Base-by-base conservation (phyloP, 139 green algal species). In the Volvox africanus region DNA sequence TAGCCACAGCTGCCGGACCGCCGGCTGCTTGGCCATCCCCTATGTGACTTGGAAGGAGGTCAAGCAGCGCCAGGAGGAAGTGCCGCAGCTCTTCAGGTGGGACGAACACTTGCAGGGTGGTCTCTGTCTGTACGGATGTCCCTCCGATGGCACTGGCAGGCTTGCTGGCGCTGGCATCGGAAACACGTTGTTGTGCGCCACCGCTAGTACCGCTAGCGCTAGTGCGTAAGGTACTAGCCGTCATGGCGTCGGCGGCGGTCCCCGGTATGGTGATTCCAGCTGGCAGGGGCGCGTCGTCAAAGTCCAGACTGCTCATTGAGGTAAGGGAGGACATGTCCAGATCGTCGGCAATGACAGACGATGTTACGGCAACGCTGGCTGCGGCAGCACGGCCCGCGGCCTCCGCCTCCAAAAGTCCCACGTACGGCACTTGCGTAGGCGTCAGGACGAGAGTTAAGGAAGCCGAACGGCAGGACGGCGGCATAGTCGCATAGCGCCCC, bases 281-380 rank as follows among this genome's bases (percentile, higher is more conserved):
- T 19, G 82, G 67, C 65, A 88, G 67, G 35, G 83, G 83, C 67
- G 67, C 67, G 36, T 88, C 83, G 33, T 88, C 83, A 1, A 88
- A 37, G 83, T 88, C 83, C 67, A 88, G 67, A 35, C 65, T 80
- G 67, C 67, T 87, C 81, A 87, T 87, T 18, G 81, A 79, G 33
- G 82, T 88, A 20, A 88, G 82, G 17, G 33, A 67, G 82, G 61
- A 26, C 20, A 88, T 61, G 62, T 88, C 82, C 62, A 61, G n/a
- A 2, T 55, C 81, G 50, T 50, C 81, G 61, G 61, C 61, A 28
- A 55, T 55, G n/a, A 13, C 81, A 20, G 26, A 65, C 24, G 71
- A 1, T 30, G 71, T 16, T 30, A 81, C 75, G 75, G 75, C 81
- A 50, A 28, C 81, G 81, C 30, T 62, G 61, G 18, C n/a, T 55